phyloP scores from a whole-genome alignment of 1,284 basidiomycete species.

The Cryptococcus wingfieldii region DNA sequence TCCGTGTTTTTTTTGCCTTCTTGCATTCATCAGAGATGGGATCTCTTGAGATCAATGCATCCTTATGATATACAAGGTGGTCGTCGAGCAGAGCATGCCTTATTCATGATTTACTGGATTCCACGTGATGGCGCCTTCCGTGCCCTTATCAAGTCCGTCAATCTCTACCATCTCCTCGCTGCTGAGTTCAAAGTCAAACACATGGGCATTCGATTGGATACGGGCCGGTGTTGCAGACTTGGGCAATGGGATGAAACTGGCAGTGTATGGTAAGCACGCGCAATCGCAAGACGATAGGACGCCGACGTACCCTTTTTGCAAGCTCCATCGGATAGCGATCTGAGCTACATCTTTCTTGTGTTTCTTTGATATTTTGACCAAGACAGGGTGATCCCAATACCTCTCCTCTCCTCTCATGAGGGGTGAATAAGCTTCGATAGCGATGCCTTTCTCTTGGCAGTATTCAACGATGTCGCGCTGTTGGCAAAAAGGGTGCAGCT shows the following conservation, averaged over 20 bases:
- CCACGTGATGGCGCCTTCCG: constrained; percentile 52
- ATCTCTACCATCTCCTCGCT: constrained; percentile 60
- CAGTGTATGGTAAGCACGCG: too few relatives aligned
- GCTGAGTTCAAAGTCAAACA: constrained; percentile 67
- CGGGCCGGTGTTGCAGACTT: constrained; percentile 66
- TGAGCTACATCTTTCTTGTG: constrained; percentile 65
- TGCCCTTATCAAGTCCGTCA: constrained; percentile 61
- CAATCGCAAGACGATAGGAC: too few relatives aligned
- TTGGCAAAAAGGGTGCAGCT: constrained; percentile 82
- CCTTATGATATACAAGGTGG: too few relatives aligned
- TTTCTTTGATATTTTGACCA: constrained; percentile 58
- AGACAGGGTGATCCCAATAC: constrained; percentile 55
- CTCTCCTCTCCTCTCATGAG: constrained; percentile 57
- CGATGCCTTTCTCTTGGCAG: constrained; percentile 63
- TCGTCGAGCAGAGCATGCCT: too few relatives aligned
- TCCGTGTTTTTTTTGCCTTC: background rate
- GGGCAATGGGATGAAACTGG: constrained; percentile 65
- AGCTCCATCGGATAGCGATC: constrained; percentile 75
- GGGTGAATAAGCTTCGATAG: constrained; percentile 74
- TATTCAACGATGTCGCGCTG: constrained; percentile 72
- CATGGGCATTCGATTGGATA: constrained; percentile 63
- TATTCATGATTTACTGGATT: constrained; percentile 1
- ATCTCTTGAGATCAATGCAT: too few relatives aligned
- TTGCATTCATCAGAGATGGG: background rate
- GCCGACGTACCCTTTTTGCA: constrained; percentile 63